Evolutionary conservation across 768 basidiomycete genomes (phyloP).

Genomic region (Rhodosporidiobolus sp.): DNA sequence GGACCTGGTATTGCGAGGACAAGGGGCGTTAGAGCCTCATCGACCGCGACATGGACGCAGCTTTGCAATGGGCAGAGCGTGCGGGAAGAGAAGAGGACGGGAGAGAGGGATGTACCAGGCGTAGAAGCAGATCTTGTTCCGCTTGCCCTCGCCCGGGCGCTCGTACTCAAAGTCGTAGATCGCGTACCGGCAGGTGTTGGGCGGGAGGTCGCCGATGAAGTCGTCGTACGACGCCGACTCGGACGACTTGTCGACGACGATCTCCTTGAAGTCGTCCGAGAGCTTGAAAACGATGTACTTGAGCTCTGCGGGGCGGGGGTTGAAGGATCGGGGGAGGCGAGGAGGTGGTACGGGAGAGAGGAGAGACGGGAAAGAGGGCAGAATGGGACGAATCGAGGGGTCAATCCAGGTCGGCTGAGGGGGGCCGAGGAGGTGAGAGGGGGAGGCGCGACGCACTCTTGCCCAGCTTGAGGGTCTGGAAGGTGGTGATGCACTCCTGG

Average conservation of each 20-base stretch:
- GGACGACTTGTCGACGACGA: slow-evolving; percentile 71
- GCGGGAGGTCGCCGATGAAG: slow-evolving; percentile 71
- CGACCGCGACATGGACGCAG: too few relatives aligned
- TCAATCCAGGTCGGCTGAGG: background rate
- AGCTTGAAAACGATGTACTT: slow-evolving; percentile 82
- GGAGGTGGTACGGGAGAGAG: background rate
- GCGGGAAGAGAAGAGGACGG: background rate
- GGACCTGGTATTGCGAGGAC: slow-evolving; percentile 57
- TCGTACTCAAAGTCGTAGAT: slow-evolving; percentile 82
- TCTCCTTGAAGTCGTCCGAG: slow-evolving; percentile 59
- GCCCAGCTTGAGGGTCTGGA: slow-evolving; percentile 69
- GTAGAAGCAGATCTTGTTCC: slow-evolving; percentile 81
- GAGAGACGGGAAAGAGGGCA: background rate
- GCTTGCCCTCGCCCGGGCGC: slow-evolving; percentile 65
- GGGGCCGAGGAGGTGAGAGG: background rate
- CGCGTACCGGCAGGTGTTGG: slow-evolving; percentile 76
- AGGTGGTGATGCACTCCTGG: slow-evolving; percentile 60
- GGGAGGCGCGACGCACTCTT: slow-evolving; percentile 55
- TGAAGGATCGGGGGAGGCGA: background rate
- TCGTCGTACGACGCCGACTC: slow-evolving; percentile 59
- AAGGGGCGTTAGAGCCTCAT: too few relatives aligned
- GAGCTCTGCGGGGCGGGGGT: slow-evolving; percentile 51
- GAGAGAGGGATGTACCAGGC: slow-evolving; percentile 65
- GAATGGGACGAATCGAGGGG: too few relatives aligned
- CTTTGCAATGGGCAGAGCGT: background rate